Base-by-base conservation (phyloP, 2,329 filamentous ascomycete genomes). In the Epichloe glyceriae region DNA sequence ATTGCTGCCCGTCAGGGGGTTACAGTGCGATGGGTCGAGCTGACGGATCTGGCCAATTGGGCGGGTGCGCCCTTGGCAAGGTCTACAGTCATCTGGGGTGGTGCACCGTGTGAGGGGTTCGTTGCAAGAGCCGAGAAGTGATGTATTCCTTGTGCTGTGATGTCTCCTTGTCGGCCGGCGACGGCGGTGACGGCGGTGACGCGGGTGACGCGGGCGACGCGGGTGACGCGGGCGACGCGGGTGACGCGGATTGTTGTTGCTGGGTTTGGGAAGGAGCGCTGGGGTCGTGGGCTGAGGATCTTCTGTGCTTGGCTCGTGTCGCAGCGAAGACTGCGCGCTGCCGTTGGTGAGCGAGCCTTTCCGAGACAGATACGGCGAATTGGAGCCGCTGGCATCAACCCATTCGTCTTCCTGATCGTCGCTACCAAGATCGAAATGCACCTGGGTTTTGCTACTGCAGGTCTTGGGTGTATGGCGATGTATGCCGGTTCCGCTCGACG, bases 81-180 rank as follows among this genome's bases (percentile, higher is more conserved):
- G 53, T 84, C 75, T 52, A 74, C 69, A 7, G 81, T 83, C 75
- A 85, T 83, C 61, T 82, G 74, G 39, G 80, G 82, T 37, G 82
- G 78, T 3, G 78, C 75, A 54, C 77, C 73, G 54, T 80, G 73
- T 6, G 80, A 81, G 0, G 80, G 75, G 73, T 79, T 56, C 83
- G 76, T 60, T 84, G 78, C 2, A 88, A 72, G 38, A 87, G 66
- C 52, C 82, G 75, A 33, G 82, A 82, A 6, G 83, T 86, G 48
- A 86, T 75, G 54, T 83, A 79, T 58, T 82, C 78, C 53, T 80
- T 82, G 59, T 83, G 81, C 37, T 73, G 70, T 14, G 66, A 60
- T 33, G 68, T 70, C 52, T 72, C 66, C 51, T 67, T 69, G 39
- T 71, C 67, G 22, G 68, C 65, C 19, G 60, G 64, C 6, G 44